Base-by-base conservation (phyloP, 179 eudicot genomes). In the Monotropa hypopitys region DNA sequence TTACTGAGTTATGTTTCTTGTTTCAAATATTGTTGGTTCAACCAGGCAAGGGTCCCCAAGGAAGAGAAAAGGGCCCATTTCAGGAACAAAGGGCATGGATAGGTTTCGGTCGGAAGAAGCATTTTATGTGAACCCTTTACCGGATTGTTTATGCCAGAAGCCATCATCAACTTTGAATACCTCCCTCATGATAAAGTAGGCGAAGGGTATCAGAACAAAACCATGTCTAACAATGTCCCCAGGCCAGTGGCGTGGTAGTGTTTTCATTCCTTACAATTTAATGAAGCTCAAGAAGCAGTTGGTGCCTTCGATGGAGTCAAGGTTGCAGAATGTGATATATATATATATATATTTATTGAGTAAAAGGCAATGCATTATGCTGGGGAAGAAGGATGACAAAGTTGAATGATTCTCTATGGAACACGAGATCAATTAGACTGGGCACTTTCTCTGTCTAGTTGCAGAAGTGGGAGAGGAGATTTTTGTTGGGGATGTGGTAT, bases 41-140 rank as follows among this genome's bases (percentile, higher is more conserved):
- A 23, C 89, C 89, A 95, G 99, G 88, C 97, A 91, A 88, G 99
- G 99, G 43, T 87, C 98, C 16, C 93, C 99, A 0, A 77, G 99
- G 86, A 91, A 83, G 87, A 89, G 99, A 84, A 95, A 93, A 78
- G 99, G 99, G 40, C 97, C 99, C 11, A 80, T 87, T 21, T 72
- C 97, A 23, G 99, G 99, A 80, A 93, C 99, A 73, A 95, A 85
- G 86, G 98, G 98, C 65, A 93, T 57, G 74, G 99, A 95, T 57
- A 91, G 97, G 83, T 91, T 90, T 79, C 90, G 98, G 16, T 85
- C 99, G 7, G 99, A 95, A 81, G 99, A 95, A 78, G 92, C 93
- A 71, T 94, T 94, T 73, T 94, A 92, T 49, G 98, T 90, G 77
- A 92, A 94, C 75, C 98, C 98, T 75, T 78, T 94, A 62, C 97